Conservation (phyloP, 192 early-diverging fungal genomes). For the Lobosporangium transversale region DNA sequence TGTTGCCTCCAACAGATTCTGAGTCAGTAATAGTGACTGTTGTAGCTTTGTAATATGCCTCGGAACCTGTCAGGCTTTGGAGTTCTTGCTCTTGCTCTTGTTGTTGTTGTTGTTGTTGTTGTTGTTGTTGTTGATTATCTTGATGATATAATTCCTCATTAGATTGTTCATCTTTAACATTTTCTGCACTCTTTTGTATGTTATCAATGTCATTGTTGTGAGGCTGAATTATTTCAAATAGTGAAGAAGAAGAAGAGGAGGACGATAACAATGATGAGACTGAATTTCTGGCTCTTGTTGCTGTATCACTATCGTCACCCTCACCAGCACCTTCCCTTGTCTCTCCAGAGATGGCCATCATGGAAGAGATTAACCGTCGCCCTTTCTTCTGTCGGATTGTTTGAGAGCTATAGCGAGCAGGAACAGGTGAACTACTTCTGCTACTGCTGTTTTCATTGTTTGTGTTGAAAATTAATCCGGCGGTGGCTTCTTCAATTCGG, state of each 20-base stretch:
- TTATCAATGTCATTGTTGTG: not conserved
- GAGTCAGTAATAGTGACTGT: too few relatives aligned
- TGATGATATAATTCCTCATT: too few relatives aligned
- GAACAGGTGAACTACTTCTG: slow-evolving; percentile 3
- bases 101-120: slow-evolving; percentile 2
- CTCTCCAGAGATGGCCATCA: too few relatives aligned
- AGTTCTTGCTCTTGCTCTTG: not conserved
- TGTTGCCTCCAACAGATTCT: too few relatives aligned
- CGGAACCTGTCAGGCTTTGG: not conserved
- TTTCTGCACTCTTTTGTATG: not conserved
- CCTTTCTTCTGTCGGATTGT: slow-evolving; percentile 48
- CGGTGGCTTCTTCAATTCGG: slow-evolving; percentile 14
- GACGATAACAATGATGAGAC: not conserved
- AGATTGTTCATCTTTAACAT: not conserved
- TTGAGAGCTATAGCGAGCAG: slow-evolving; percentile 14
- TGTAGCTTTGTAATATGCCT: too few relatives aligned
- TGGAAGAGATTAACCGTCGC: slow-evolving; percentile 29
- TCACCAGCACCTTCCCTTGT: too few relatives aligned
- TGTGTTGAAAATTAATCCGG: too few relatives aligned
- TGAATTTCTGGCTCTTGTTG: too few relatives aligned
- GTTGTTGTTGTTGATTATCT: not conserved
- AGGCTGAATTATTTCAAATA: not conserved
- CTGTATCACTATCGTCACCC: too few relatives aligned
- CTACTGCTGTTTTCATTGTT: too few relatives aligned
- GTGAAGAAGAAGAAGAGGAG: not conserved